Evolutionary conservation across 805 yeast species (phyloP).

Genomic region (Hanseniaspora clermontiae): DNA sequence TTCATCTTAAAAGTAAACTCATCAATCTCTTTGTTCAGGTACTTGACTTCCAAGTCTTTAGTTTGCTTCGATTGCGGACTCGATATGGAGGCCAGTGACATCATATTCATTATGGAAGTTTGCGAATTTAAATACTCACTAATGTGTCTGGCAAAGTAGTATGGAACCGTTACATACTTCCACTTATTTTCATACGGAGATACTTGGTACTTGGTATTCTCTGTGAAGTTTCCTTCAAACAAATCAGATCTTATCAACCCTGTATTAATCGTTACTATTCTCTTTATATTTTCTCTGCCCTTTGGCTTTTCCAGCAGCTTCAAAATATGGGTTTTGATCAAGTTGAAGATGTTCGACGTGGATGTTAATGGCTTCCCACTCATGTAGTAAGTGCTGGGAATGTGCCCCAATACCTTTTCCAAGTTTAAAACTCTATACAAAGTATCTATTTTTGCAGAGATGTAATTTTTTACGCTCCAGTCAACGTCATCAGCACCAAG

Average conservation of each 20-base stretch:
- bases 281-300: slow-evolving; percentile 22
- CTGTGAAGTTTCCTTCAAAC: slow-evolving; percentile 70
- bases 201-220: slow-evolving; percentile 66
- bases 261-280: slow-evolving; percentile 62
- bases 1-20: slow-evolving; percentile 12
- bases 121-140: slow-evolving; percentile 41
- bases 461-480: slow-evolving; percentile 28
- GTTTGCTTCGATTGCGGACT: not conserved
- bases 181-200: slow-evolving; percentile 78
- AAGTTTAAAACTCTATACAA: slow-evolving; percentile 43
- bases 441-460: slow-evolving; percentile 42
- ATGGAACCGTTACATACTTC: slow-evolving; percentile 53
- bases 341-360: slow-evolving; percentile 42
- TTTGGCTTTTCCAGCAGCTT: slow-evolving; percentile 31
- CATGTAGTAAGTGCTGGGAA: slow-evolving; percentile 54
- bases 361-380: slow-evolving; percentile 54
- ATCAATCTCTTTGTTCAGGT: not conserved
- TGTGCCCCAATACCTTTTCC: slow-evolving; percentile 47
- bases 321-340: slow-evolving; percentile 47
- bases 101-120: not conserved
- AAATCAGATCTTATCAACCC: slow-evolving; percentile 83
- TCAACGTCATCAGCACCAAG: slow-evolving; percentile 13
- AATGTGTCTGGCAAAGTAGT: slow-evolving; percentile 41
- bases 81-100: not conserved
- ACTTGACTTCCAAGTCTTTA: not conserved